Evolutionary conservation across 2,329 filamentous ascomycete genomes (phyloP).

Genomic region (Cladophialophora yegresii): DNA sequence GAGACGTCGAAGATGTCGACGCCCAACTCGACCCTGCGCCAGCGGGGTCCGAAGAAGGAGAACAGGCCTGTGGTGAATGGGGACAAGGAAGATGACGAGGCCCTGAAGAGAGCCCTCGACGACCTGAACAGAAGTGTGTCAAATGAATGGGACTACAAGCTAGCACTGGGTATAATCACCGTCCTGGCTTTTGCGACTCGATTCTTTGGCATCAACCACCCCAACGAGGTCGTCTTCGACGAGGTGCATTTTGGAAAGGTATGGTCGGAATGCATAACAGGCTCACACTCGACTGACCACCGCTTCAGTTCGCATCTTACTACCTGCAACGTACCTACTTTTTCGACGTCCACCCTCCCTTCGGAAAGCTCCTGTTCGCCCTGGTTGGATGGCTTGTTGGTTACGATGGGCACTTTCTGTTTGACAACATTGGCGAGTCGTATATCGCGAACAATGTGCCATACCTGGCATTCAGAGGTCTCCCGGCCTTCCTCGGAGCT

Average conservation of each 20-base stretch:
- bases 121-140: conserved; percentile 42
- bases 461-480: conserved; percentile 90
- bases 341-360: conserved; percentile 98
- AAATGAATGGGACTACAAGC: conserved; percentile 80
- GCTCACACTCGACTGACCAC: not conserved
- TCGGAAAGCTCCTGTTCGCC: conserved; percentile 96
- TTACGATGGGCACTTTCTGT: conserved; percentile 95
- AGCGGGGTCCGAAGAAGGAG: conserved; percentile 35
- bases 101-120: conserved; percentile 18
- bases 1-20: conserved; percentile 30
- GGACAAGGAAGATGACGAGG: conserved; percentile 29
- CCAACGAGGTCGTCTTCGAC: conserved; percentile 96
- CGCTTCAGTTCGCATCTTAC: conserved; percentile 57
- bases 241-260: conserved; percentile 99
- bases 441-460: conserved; percentile 97
- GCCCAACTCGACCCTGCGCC: conserved; percentile 34
- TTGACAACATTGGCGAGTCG: conserved; percentile 98
- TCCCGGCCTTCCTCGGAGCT: conserved; percentile 88
- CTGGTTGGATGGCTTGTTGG: conserved; percentile 97
- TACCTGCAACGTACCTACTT: conserved; percentile 98
- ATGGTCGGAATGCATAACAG: conserved; percentile 39
- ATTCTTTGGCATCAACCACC: conserved; percentile 95
- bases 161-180: conserved; percentile 76
- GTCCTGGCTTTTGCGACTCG: conserved; percentile 82
- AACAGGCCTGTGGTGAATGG: conserved; percentile 32